Percentiles rank a stretch among this genome's conserved stretches.
Evolutionary conservation across 2,329 filamentous ascomycete species (phyloP).

Genomic region (Grosmannia serpens): DNA sequence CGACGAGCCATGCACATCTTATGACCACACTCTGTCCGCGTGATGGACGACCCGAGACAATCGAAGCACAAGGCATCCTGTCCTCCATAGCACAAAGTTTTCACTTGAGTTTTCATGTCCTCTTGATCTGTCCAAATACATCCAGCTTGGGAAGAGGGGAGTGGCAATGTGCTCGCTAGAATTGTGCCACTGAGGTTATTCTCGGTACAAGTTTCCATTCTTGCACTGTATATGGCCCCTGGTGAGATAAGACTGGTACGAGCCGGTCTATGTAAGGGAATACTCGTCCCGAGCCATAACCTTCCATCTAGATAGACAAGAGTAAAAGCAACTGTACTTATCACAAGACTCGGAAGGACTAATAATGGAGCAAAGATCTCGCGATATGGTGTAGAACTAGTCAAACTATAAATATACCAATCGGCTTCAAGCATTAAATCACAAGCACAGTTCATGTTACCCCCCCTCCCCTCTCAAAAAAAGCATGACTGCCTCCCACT

Average conservation of each 20-base stretch:
- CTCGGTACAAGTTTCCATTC: neutral
- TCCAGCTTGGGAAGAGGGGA: neutral
- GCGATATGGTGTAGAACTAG: no score
- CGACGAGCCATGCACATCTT: neutral
- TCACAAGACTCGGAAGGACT: no score
- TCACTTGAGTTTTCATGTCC: no score
- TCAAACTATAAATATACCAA: no score
- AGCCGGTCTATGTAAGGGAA: no score
- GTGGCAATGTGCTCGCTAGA: neutral
- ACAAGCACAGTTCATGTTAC: neutral
- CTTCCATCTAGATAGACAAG: no score
- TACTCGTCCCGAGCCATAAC: no score
- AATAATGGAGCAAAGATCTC: no score
- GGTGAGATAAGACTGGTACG: neutral
- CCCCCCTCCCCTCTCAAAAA: neutral
- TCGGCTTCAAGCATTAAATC: no score
- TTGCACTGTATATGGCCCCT: neutral
- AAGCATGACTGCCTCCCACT: neutral
- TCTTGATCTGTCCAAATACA: neutral
- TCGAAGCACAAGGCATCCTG: slow-evolving; percentile 1
- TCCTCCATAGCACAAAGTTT: neutral
- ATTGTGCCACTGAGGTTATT: neutral
- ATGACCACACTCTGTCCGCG: neutral
- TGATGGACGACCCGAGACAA: neutral
- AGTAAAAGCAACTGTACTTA: no score